Base-by-base conservation (phyloP, 2,329 filamentous ascomycete genomes). In the Malbranchea cinnamomea region DNA sequence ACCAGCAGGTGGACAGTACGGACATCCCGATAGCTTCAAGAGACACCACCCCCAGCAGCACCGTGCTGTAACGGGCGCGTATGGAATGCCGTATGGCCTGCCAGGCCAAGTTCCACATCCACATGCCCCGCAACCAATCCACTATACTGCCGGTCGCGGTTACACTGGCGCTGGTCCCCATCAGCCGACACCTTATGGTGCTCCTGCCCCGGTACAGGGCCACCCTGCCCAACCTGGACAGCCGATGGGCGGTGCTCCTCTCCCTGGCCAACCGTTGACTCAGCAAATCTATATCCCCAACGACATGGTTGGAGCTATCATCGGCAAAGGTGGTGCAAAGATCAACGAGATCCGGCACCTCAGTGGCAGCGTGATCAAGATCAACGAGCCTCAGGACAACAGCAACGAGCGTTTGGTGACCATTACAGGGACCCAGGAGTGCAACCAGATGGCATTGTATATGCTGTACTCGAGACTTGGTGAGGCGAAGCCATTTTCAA, bases 241-340 rank as follows among this genome's bases (percentile, higher is more conserved):
- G 47, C 78, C 82, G 6, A 77, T 84, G 61, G n/a, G n/a, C n/a
- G 72, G 76, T 39, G 72, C 71, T 11, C 72, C 74, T 58, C 67
- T 85, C 46, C 76, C 79, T 23, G 82, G 81, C 30, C 77, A 82
- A 40, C 83, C 85, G 29, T 66, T 95, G 48, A 98, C 89, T 3
- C 89, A 98, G 58, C 89, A 98, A 58, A 98, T 98, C 43, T 98
- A 80, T 61, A 98, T 98, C 46, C 89, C 89, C 35, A 98, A 98
- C 52, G 89, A 98, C 50, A 95, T 98, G 89, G 89, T 98, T 31
- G 89, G 89, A 39, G 89, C 89, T 33, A 98, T 98, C 47, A 98
- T 98, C 46, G 89, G 89, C 49, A 98, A 98, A 62, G 89, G 89
- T 38, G 89, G 89, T 41, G 81, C 84, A 33, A 98, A 98, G 71